Base-by-base conservation (phyloP, 2,329 filamentous ascomycete species). In the Cadophora luteo-olivacea region DNA sequence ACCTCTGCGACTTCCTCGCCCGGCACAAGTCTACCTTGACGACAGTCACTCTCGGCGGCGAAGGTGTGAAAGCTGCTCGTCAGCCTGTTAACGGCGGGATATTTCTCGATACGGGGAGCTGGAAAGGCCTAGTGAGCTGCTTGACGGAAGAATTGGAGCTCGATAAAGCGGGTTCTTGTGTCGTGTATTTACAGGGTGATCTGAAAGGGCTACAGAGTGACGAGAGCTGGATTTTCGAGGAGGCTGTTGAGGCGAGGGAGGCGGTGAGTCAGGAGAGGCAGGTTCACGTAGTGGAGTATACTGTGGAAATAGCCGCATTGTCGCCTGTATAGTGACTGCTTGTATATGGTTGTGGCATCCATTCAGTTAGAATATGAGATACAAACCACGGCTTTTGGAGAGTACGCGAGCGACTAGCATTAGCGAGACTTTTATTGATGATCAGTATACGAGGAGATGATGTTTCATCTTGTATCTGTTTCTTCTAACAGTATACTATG, bases 21-120 rank as follows among this genome's bases (percentile, higher is more conserved):
- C 73, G 79, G 4, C 83, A 84, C 69, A 78, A 78, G 12, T 81
- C 80, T 0, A 55, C 49, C 41, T 76, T 85, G 33, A 73, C 77
- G 55, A 78, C 80, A 1, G 74, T 85, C 8, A 81, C 82, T 3
- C 78, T 86, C 11, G 84, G 84, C 22, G 82, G 82, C 4, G 77
- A 79, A 22, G 83, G 83, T 5, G 72, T 82, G 14, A 80, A 79
- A 51, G 79, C 79, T 41, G 78, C 78, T 5, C 77, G 79, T 68
- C 81, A 82, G 71, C 72, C 78, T 3, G 79, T 80, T 24, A 79
- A 79, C 25, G 83, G 83, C 22, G 83, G 84, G 14, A 76, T 85
- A 38, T 80, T 82, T 65, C 76, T 86, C 12, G 79, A 79, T 66
- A 78, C 81, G 49, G 84, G 84, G 7, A 81, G 79, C 0, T 84